Evolutionary conservation across 352 stramenopile species (phyloP).

Genomic region (Phytopythium montanum): DNA sequence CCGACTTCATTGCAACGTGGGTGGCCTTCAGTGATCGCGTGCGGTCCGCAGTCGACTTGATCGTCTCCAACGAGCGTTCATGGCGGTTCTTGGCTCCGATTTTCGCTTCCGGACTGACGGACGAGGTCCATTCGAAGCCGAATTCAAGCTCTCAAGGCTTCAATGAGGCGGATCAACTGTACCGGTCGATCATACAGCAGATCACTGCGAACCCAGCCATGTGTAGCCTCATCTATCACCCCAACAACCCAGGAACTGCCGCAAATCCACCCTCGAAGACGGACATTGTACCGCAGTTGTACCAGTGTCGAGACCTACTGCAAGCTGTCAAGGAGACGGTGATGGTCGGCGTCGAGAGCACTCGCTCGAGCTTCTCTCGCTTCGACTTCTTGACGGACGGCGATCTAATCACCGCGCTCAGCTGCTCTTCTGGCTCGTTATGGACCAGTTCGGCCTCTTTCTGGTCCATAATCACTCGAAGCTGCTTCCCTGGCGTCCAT

Average conservation of each 20-base stretch:
- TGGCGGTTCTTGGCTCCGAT: conserved; percentile 52
- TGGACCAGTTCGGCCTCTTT: conserved; percentile 14
- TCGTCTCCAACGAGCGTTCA: conserved; percentile 32
- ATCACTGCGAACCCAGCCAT: neutral
- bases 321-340: conserved; percentile 41
- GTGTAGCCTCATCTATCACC: neutral
- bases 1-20: conserved; percentile 40
- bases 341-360: conserved; percentile 41
- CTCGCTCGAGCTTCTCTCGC: conserved; percentile 49
- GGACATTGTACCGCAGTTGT: conserved; percentile 32
- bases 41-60: conserved; percentile 29
- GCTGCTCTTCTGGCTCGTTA: conserved; percentile 8
- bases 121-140: neutral
- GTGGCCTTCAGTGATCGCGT: conserved; percentile 43
- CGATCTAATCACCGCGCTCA: conserved; percentile 47
- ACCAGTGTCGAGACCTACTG: conserved; percentile 33
- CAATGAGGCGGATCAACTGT: neutral
- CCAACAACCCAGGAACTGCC: neutral
- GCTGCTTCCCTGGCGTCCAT: conserved; percentile 59
- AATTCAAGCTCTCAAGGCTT: neutral
- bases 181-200: neutral
- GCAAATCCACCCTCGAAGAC: neutral
- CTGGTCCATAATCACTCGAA: conserved; percentile 33
- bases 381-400: conserved; percentile 71
- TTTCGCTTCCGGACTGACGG: neutral